Evolutionary conservation across 2,329 filamentous ascomycete species (phyloP), one percentile per base, ranked within the genome.

Genomic region (Cladosporium sp.): DNA sequence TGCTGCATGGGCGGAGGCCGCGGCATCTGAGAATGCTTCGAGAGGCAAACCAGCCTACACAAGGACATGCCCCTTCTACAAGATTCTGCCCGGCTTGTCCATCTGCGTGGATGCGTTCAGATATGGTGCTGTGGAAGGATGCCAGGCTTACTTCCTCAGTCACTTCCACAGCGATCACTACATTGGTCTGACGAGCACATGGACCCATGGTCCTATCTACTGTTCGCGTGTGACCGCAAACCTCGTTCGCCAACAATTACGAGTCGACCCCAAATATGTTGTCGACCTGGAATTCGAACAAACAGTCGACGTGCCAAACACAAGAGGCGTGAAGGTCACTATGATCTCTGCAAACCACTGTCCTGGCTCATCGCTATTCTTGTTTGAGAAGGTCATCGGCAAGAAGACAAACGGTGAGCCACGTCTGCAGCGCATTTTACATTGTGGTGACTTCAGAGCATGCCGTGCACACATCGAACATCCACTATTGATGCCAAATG

Each of bases 151-250:
- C 76, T 99, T 99, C 71, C 85, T 99, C 12, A 97, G 93, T 72
- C 95, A 99, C 76, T 99, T 98, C 71, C 95, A 99, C 78, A 97
- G 93, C 74, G 95, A 99, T 76, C 95, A 99, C 76, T 99, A 99
- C 73, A 88, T 97, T 38, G 95, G 95, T 2, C 81, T 99, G 12
- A 95, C 92, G 12, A 88, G 91, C 8, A 92, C 85, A 36, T 99
- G 95, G 95, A 87, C 83, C 47, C 93, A 99, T 76, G 95, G 95
- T 0, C 94, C 93, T 0, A 98, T 99, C 59, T 99, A 97, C 74
- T 98, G 95, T 81, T 98, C 94, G 75, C 90, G 88, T 71, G 91
- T 97, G 15, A 99, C 95, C 0, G 95, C 87, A 0, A 96, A 96
- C 73, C 84, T 99, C 2, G 92, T 98, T 38, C 89, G 90, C 68